Evolutionary conservation across 352 stramenopile genomes (phyloP).

Genomic region (Pythium phragmiticola): DNA sequence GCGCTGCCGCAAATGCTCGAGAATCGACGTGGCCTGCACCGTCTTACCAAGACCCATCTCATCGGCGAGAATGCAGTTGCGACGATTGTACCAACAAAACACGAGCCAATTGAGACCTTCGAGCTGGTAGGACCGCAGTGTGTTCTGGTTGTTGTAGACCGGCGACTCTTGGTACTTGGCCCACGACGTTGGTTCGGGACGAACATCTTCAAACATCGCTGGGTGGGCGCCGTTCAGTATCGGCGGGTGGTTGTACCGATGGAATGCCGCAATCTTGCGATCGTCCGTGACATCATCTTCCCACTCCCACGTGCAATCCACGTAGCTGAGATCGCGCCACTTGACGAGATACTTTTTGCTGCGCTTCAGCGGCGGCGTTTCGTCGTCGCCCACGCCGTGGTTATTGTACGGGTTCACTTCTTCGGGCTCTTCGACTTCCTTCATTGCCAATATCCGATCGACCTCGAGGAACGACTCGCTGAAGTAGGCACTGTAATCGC

Average conservation of each 20-base stretch:
- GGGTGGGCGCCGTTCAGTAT: slow-evolving; percentile 82
- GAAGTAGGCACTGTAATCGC: slow-evolving; percentile 82
- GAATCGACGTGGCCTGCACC: slow-evolving; percentile 91
- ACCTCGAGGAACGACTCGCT: slow-evolving; percentile 83
- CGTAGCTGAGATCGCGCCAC: slow-evolving; percentile 89
- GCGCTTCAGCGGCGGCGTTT: slow-evolving; percentile 54
- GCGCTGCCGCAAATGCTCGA: slow-evolving; percentile 92
- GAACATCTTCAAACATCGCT: slow-evolving; percentile 78
- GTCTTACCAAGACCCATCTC: slow-evolving; percentile 92
- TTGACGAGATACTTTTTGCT: slow-evolving; percentile 92
- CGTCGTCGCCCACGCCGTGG: slow-evolving; percentile 40
- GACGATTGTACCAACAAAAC: slow-evolving; percentile 97
- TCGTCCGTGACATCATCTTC: slow-evolving; percentile 88
- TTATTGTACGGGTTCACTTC: slow-evolving; percentile 73
- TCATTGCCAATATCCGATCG: slow-evolving; percentile 74
- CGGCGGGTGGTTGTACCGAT: slow-evolving; percentile 84
- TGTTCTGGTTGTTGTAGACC: slow-evolving; percentile 93
- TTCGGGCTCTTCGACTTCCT: slow-evolving; percentile 76
- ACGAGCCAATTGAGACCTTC: slow-evolving; percentile 98
- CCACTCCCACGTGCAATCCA: slow-evolving; percentile 90
- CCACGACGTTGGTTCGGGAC: slow-evolving; percentile 74
- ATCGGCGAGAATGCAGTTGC: slow-evolving; percentile 91
- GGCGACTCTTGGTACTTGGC: slow-evolving; percentile 89
- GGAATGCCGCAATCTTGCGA: slow-evolving; percentile 85
- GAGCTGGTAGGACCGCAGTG: slow-evolving; percentile 96